Evolutionary conservation across 208 protist genomes (phyloP).

Genomic region (Leptomonas seymouri): DNA sequence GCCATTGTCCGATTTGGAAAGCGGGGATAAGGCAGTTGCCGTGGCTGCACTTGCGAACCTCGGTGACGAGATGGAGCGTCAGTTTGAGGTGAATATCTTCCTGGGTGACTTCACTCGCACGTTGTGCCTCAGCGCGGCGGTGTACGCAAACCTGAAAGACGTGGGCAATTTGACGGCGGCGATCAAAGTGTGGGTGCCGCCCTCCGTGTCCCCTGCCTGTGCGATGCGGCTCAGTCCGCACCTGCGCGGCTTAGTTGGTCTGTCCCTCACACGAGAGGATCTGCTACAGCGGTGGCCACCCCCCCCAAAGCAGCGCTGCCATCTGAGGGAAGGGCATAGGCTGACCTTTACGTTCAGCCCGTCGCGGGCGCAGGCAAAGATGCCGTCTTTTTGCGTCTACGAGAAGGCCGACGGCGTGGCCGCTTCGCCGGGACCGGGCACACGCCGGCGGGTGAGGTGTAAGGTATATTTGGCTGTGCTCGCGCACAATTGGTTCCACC

Average conservation of each 20-base stretch:
- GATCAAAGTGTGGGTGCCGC: slow-evolving; percentile 8
- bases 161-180: slow-evolving; percentile 18
- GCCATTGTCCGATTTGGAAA: slow-evolving; percentile 8
- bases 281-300: slow-evolving; percentile 12
- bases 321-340: slow-evolving; percentile 5
- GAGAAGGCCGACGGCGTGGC: slow-evolving; percentile 1
- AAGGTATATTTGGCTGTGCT: slow-evolving; percentile 24
- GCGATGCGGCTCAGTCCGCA: slow-evolving; percentile 16
- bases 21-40: neutral
- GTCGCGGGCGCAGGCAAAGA: slow-evolving; percentile 3
- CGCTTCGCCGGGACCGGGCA: neutral
- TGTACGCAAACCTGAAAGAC: slow-evolving; percentile 11
- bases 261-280: slow-evolving; percentile 3
- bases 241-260: neutral
- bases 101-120: slow-evolving; percentile 25
- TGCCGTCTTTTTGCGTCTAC: slow-evolving; percentile 19
- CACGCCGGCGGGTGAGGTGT: slow-evolving; percentile 17
- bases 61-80: slow-evolving; percentile 20
- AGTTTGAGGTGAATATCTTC: slow-evolving; percentile 17
- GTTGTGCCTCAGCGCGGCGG: slow-evolving; percentile 19
- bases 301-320: slow-evolving; percentile 8
- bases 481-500: slow-evolving; percentile 14
- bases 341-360: slow-evolving; percentile 21
- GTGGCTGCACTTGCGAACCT: slow-evolving; percentile 2
- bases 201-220: slow-evolving; percentile 23